A percentile compares a stretch with the other conserved stretches of the same genome.
phyloP scores from a whole-genome alignment of 2,329 filamentous ascomycete species.

The Dactylonectria estremocensis region DNA sequence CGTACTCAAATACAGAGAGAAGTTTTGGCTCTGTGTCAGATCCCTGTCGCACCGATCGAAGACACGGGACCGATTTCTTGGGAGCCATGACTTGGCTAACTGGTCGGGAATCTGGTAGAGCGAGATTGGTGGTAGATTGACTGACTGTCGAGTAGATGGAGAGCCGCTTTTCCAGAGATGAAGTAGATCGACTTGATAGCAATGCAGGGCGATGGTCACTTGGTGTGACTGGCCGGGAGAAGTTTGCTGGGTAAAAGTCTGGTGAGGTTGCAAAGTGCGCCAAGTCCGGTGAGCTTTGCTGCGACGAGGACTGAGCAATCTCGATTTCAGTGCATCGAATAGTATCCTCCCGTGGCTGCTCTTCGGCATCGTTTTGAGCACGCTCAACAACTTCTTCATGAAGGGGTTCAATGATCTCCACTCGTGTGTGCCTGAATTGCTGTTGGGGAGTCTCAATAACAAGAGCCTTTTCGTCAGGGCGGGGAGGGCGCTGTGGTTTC shows the following conservation, averaged over 20 bases:
- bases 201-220: slow-evolving; percentile 33
- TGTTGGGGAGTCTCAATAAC: neutral
- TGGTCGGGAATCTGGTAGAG: slow-evolving; percentile 35
- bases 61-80: slow-evolving; percentile 49
- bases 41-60: slow-evolving; percentile 43
- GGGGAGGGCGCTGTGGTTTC: slow-evolving; percentile 50
- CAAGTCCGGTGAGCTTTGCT: slow-evolving; percentile 32
- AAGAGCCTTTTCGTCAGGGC: slow-evolving; percentile 44
- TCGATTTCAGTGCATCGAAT: slow-evolving; percentile 4
- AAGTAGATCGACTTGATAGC: slow-evolving; percentile 31
- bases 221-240: slow-evolving; percentile 38
- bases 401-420: neutral
- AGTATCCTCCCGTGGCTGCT: slow-evolving; percentile 7
- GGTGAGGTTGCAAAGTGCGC: slow-evolving; percentile 37
- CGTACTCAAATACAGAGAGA: slow-evolving; percentile 65
- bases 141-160: slow-evolving; percentile 44
- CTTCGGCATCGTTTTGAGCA: slow-evolving; percentile 30
- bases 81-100: slow-evolving; percentile 39
- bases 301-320: slow-evolving; percentile 22
- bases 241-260: slow-evolving; percentile 29
- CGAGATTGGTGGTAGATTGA: slow-evolving; percentile 43
- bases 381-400: neutral
- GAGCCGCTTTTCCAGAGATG: slow-evolving; percentile 28
- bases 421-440: neutral
- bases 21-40: slow-evolving; percentile 47